Evolutionary conservation across 2,329 filamentous ascomycete genomes (phyloP).

Genomic region (Neonectria hederae): DNA sequence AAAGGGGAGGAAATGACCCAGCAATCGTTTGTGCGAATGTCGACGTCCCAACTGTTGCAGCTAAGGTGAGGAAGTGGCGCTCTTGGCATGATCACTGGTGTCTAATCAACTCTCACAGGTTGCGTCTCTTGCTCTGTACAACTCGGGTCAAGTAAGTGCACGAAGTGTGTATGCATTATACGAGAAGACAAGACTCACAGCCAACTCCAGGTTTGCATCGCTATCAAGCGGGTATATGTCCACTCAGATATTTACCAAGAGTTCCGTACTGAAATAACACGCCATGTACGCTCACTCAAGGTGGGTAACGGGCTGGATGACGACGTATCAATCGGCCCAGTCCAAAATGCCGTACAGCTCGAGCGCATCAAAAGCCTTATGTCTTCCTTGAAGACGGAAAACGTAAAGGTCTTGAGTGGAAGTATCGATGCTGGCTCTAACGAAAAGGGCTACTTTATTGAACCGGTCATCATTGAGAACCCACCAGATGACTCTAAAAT

Average conservation of each 20-base stretch:
- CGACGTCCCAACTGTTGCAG: conserved; percentile 51
- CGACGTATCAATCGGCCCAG: conserved; percentile 57
- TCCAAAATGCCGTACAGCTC: conserved; percentile 69
- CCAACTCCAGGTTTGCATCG: conserved; percentile 32
- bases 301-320: conserved; percentile 54
- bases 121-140: conserved; percentile 9
- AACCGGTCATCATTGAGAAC: conserved; percentile 32
- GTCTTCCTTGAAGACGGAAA: background rate
- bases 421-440: background rate
- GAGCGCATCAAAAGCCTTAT: conserved; percentile 15
- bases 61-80: conserved; percentile 49
- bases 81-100: conserved; percentile 16
- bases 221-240: conserved; percentile 68
- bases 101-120: background rate
- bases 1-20: conserved; percentile 27
- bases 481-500: conserved; percentile 59
- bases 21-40: conserved; percentile 53
- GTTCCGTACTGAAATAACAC: conserved; percentile 54
- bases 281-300: conserved; percentile 56
- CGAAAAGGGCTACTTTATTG: conserved; percentile 31
- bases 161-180: too few species aligned
- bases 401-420: conserved; percentile 1
- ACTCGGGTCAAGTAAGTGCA: conserved; percentile 16
- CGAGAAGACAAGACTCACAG: too few species aligned
- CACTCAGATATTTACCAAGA: conserved; percentile 62